phyloP scores from a whole-genome alignment of 768 basidiomycete genomes.

The Rubroboletus satanas region DNA sequence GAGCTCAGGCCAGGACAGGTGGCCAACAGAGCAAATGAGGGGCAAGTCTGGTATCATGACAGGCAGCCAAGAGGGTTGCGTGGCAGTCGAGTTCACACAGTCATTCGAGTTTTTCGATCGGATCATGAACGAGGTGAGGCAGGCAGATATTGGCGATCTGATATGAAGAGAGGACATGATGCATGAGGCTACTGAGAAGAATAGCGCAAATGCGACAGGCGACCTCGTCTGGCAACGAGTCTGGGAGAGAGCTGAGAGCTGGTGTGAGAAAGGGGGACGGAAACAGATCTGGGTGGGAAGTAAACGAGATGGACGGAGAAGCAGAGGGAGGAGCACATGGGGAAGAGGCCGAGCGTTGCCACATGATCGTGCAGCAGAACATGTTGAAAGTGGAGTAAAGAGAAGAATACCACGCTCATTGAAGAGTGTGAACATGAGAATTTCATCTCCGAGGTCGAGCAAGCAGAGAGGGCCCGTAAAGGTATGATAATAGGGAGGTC shows the following conservation, averaged over 20 bases:
- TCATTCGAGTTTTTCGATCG: slow-evolving; percentile 23
- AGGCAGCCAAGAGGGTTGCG: not conserved
- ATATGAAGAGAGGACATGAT: slow-evolving; percentile 31
- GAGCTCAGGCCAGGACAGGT: too few species aligned
- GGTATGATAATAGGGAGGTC: slow-evolving; percentile 20
- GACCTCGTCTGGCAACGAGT: not conserved
- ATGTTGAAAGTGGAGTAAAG: slow-evolving; percentile 30
- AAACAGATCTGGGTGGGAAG: not conserved
- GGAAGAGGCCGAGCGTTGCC: slow-evolving; percentile 19
- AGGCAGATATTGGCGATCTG: slow-evolving; percentile 25
- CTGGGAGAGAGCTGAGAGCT: not conserved
- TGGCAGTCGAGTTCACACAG: slow-evolving; percentile 19
- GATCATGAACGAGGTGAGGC: slow-evolving; percentile 32
- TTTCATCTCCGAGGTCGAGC: slow-evolving; percentile 35
- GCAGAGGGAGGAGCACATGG: slow-evolving; percentile 2
- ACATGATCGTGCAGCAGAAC: slow-evolving; percentile 26
- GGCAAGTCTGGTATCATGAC: slow-evolving; percentile 11
- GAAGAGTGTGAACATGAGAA: slow-evolving; percentile 29
- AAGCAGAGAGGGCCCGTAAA: slow-evolving; percentile 17
- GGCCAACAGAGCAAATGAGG: slow-evolving; percentile 8
- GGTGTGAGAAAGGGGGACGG: slow-evolving; percentile 1
- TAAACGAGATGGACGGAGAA: not conserved
- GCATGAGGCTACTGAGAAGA: slow-evolving; percentile 23
- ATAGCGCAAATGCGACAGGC: not conserved
- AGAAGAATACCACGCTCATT: slow-evolving; percentile 26